phyloP scores from a whole-genome alignment of 169 alveolate species.

The Eimeria necatrix region DNA sequence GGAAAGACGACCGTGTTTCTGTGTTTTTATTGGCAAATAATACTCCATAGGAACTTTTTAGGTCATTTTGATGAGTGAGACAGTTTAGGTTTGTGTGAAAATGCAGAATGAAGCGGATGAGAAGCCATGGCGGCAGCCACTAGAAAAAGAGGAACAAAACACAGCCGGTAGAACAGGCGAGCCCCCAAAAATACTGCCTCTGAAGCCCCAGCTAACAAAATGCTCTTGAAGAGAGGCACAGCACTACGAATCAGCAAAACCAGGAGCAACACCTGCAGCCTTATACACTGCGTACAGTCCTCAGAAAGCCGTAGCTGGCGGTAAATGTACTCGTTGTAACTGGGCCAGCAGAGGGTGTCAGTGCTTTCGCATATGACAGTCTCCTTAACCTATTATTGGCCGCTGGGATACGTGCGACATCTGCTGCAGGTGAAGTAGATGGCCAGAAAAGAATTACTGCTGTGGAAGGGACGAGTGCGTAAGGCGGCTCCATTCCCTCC shows the following conservation, averaged over 20 bases:
- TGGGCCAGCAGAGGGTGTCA: not conserved
- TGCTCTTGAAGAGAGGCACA: not conserved
- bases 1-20: not conserved
- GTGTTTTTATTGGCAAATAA: not conserved
- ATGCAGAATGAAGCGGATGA: not conserved
- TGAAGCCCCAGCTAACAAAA: not conserved
- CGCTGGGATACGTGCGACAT: not conserved
- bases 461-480: not conserved
- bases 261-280: not conserved
- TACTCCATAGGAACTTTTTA: too few species aligned
- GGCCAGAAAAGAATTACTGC: not conserved
- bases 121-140: not conserved
- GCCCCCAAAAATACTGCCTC: not conserved
- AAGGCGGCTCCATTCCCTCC: not conserved
- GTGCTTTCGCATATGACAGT: not conserved
- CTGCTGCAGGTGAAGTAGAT: not conserved
- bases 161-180: not conserved
- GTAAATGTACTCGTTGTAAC: not conserved
- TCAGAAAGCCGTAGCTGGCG: not conserved
- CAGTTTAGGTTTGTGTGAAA: not conserved
- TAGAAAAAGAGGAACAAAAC: not conserved
- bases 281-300: not conserved
- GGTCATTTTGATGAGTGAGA: not conserved
- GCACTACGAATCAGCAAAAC: not conserved
- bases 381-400: not conserved